Base-by-base conservation (phyloP, 345 rosid genomes). In the Adansonia digitata region DNA sequence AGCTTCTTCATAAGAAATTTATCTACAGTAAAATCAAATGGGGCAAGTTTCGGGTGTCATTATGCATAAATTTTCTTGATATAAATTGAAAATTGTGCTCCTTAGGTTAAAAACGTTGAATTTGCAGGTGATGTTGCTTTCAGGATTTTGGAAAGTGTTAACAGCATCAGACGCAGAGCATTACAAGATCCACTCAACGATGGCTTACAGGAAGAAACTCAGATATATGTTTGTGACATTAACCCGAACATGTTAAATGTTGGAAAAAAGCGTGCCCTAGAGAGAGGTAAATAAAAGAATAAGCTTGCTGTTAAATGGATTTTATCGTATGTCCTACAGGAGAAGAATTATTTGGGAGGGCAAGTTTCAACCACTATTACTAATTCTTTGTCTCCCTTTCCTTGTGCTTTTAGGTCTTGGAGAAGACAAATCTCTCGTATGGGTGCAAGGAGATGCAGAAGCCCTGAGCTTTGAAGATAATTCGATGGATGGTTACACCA, bases 381-480 rank as follows among this genome's bases (percentile, higher is more conserved):
- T 40, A 10, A 27, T 22, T 20, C 34, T 53, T 45, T 51, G n/a
- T 71, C 12, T 31, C 5, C 0, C 5, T 71, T 63, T 71, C 37
- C 43, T 6, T 37, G 2, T 34, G 53, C 49, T 57, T 75, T 5
- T 75, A 86, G 89, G 87, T 74, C 63, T 85, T 69, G 81, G 81
- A 72, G 85, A 85, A 57, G 85, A 82, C 75, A 86, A 93, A 76
- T 84, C 96, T 51, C 93, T 95, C 26, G 74, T 79, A 69, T 95
- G 98, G 98, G 92, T 89, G 69, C 89, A 89, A 80, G 99, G 99
- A 76, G 90, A 93, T 84, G 99, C 97, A 61, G 98, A 93, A 84
- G 90, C 90, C 71, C 78, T 95, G 85, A 84, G 81, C 79, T 95
- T 95, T 70, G 84, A 76, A 71, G 89, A 91, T 74, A 78, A 84